Evolutionary conservation across 2,329 filamentous ascomycete species (phyloP).

Genomic region (Trichoderma hamatum): DNA sequence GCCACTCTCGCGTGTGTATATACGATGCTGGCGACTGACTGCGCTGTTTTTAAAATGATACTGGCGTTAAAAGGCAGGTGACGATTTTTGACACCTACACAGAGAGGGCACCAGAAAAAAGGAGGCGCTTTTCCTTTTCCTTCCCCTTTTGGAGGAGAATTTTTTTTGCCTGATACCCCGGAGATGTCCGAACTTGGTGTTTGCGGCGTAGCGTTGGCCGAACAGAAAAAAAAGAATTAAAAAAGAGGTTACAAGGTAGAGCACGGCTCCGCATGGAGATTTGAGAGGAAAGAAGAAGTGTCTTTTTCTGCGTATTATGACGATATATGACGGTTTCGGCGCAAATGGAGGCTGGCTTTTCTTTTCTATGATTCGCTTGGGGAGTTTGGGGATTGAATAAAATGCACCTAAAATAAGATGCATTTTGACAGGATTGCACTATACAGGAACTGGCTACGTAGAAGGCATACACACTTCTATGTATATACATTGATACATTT

Average conservation of each 20-base stretch:
- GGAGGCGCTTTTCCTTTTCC: not conserved
- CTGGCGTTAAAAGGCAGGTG: constrained; percentile 14
- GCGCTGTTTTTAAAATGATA: not conserved
- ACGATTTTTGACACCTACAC: not conserved
- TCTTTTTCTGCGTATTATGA: constrained; percentile 2
- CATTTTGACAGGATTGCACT: too few relatives aligned
- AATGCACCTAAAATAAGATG: not conserved
- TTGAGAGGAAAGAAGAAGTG: not conserved
- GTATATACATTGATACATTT: not conserved
- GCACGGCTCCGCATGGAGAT: constrained; percentile 19
- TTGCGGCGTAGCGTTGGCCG: constrained; percentile 8
- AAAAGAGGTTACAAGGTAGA: constrained; percentile 9
- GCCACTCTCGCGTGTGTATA: constrained; percentile 4
- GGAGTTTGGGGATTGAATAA: not conserved
- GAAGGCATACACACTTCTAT: not conserved
- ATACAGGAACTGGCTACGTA: not conserved
- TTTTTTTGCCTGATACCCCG: constrained; percentile 13
- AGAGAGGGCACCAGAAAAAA: not conserved
- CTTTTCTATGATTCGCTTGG: not conserved
- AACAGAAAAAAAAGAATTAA: not conserved
- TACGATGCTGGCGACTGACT: not conserved
- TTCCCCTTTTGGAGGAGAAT: not conserved
- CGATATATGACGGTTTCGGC: constrained; percentile 6
- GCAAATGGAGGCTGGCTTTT: not conserved
- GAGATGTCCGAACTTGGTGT: constrained; percentile 9